Evolutionary conservation across 345 rosid genomes (phyloP).

Genomic region (Toxicodendron radicans): DNA sequence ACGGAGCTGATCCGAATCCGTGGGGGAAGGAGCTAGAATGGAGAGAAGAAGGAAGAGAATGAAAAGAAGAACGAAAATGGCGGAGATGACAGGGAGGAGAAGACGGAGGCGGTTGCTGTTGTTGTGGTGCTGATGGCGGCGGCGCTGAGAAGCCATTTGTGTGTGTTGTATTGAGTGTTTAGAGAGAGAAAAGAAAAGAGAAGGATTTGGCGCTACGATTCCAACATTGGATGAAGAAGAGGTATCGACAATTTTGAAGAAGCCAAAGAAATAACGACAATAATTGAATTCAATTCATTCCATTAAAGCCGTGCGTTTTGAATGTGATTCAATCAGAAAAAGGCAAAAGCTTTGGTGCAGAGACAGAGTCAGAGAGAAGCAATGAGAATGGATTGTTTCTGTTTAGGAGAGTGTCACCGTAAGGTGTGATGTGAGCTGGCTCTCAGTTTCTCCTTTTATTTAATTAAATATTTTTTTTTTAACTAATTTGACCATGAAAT

Average conservation of each 20-base stretch:
- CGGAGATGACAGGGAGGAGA: constrained; percentile 45
- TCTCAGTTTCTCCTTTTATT: neutral
- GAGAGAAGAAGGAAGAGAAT: constrained; percentile 69
- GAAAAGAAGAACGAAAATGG: constrained; percentile 60
- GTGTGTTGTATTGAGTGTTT: constrained; percentile 1
- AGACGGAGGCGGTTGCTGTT: constrained; percentile 54
- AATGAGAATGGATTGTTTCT: neutral
- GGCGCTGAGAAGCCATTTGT: constrained; percentile 67
- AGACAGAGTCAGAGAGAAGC: neutral
- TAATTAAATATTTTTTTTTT: too few relatives aligned
- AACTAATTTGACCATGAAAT: neutral
- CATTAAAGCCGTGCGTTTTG: too few relatives aligned
- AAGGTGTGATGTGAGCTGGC: neutral
- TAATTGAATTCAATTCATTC: too few relatives aligned
- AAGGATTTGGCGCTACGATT: neutral
- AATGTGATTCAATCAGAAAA: too few relatives aligned
- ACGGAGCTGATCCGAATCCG: constrained; percentile 43
- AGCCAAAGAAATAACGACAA: neutral
- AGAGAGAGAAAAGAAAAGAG: neutral
- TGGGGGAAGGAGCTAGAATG: constrained; percentile 67
- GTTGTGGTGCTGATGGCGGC: constrained; percentile 46
- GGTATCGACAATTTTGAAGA: neutral
- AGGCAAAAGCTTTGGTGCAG: too few relatives aligned
- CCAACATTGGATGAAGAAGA: constrained; percentile 15
- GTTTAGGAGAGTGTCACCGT: neutral